These are phyloP conservation scores for Iodosphaeria phyllophila DNA, from an alignment of 2,329 filamentous ascomycete genomes.

Conservation along the genomic window DNA sequence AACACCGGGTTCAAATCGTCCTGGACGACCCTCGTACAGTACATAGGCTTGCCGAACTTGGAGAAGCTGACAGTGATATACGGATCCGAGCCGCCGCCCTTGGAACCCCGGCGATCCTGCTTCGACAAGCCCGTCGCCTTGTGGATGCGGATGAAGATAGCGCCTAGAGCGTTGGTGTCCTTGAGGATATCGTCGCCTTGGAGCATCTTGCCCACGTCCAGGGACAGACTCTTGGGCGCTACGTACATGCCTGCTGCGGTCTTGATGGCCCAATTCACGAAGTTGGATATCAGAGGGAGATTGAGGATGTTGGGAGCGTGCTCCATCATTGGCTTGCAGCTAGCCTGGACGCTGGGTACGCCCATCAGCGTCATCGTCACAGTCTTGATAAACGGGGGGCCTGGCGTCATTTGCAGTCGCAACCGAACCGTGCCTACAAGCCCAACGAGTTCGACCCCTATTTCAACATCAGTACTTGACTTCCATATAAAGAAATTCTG, in stretches of 20 bases:
- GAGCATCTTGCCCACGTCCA: conserved; percentile 80
- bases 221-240: conserved; percentile 81
- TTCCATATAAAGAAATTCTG: conserved; percentile 2
- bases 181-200: conserved; percentile 86
- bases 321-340: conserved; percentile 84
- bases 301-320: conserved; percentile 83
- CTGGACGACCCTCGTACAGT: conserved; percentile 89
- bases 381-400: conserved; percentile 82
- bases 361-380: conserved; percentile 92
- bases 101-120: conserved; percentile 66
- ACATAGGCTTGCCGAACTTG: conserved; percentile 95
- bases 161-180: conserved; percentile 66
- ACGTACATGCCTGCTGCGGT: conserved; percentile 82
- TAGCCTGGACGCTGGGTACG: conserved; percentile 70
- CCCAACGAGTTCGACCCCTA: conserved; percentile 65
- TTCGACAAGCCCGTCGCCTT: conserved; percentile 77
- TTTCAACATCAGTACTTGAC: conserved; percentile 3
- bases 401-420: conserved; percentile 68
- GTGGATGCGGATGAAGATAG: conserved; percentile 87
- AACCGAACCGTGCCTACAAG: conserved; percentile 78
- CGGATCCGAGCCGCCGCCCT: conserved; percentile 78
- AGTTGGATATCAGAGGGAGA: conserved; percentile 81
- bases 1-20: conserved; percentile 89
- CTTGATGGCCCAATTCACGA: conserved; percentile 88
- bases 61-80: conserved; percentile 92